Conservation (phyloP, 805 yeast genomes). For the Lipomyces spencermartinsiae region DNA sequence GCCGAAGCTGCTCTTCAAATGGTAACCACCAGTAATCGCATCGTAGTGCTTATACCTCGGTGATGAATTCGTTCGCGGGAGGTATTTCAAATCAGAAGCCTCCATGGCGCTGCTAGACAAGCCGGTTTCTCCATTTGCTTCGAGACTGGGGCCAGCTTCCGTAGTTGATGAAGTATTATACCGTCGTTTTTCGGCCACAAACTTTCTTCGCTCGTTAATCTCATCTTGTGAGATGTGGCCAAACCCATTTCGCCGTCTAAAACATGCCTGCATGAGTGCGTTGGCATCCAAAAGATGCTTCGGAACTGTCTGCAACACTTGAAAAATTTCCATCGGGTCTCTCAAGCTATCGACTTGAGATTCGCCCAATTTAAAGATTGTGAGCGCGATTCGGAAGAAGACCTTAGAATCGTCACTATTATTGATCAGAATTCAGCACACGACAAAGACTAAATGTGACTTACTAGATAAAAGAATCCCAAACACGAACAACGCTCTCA, state of each 20-base stretch:
- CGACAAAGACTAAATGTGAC: background rate
- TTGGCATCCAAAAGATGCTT: constrained; percentile 72
- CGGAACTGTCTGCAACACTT: constrained; percentile 83
- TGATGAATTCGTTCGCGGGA: constrained; percentile 5
- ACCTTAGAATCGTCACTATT: constrained; percentile 78
- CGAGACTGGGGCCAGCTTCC: background rate
- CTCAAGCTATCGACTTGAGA: constrained; percentile 58
- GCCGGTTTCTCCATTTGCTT: constrained; percentile 3
- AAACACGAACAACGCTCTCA: constrained; percentile 83
- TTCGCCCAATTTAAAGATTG: constrained; percentile 77
- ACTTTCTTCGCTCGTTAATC: constrained; percentile 75
- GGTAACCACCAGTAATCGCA: constrained; percentile 21
- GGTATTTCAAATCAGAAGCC: constrained; percentile 6
- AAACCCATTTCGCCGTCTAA: constrained; percentile 71
- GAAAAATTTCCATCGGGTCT: constrained; percentile 72
- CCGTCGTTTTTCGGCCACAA: constrained; percentile 69
- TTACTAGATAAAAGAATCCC: constrained; percentile 88
- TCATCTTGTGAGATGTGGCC: constrained; percentile 84
- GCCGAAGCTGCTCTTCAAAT: constrained; percentile 22
- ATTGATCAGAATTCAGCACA: background rate
- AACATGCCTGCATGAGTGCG: constrained; percentile 72
- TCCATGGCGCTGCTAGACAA: background rate
- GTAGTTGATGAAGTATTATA: constrained; percentile 39
- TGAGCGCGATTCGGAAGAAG: constrained; percentile 79
- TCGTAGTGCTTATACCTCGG: constrained; percentile 23